These are phyloP conservation scores for Daldinia concentrica DNA, from an alignment of 495 filamentous ascomycete species.

Conservation along the genomic window DNA sequence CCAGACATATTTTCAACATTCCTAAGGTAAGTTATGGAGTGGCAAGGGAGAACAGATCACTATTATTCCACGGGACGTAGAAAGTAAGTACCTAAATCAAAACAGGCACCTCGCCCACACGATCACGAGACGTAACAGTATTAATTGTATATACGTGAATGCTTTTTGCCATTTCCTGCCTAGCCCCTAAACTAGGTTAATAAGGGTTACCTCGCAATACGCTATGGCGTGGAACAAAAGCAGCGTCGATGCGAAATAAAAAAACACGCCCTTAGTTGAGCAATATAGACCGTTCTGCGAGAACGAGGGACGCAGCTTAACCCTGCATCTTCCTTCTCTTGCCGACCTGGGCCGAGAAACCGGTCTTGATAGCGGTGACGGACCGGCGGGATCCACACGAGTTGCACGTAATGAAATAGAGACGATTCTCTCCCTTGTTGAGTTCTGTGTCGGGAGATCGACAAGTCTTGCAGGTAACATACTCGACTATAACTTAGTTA, in stretches of 20 bases:
- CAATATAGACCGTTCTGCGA: background rate
- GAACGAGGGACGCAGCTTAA: slow-evolving; percentile 36
- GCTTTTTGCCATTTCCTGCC: slow-evolving; percentile 13
- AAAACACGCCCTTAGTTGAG: background rate
- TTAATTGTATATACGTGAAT: slow-evolving; percentile 1
- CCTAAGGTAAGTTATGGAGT: too few species aligned
- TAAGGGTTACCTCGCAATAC: background rate
- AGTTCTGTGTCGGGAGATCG: slow-evolving; percentile 93
- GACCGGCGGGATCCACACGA: slow-evolving; percentile 84
- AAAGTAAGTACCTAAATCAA: too few species aligned
- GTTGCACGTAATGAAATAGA: slow-evolving; percentile 68
- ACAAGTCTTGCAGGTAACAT: slow-evolving; percentile 98
- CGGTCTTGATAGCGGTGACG: slow-evolving; percentile 98
- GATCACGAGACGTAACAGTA: background rate
- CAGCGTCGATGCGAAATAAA: background rate
- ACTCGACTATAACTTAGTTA: slow-evolving; percentile 73
- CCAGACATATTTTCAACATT: too few species aligned
- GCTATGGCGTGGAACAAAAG: background rate
- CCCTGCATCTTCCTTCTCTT: slow-evolving; percentile 79
- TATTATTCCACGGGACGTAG: too few species aligned
- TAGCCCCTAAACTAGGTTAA: slow-evolving; percentile 19
- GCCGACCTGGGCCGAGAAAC: slow-evolving; percentile 98
- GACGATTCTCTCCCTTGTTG: slow-evolving; percentile 97
- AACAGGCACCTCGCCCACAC: too few species aligned
- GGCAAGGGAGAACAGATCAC: too few species aligned